A percentile compares a stretch with the other conserved stretches of the same genome.
Evolutionary conservation across 2,329 filamentous ascomycete species (phyloP).

Genomic region (Clathrospora elynae): DNA sequence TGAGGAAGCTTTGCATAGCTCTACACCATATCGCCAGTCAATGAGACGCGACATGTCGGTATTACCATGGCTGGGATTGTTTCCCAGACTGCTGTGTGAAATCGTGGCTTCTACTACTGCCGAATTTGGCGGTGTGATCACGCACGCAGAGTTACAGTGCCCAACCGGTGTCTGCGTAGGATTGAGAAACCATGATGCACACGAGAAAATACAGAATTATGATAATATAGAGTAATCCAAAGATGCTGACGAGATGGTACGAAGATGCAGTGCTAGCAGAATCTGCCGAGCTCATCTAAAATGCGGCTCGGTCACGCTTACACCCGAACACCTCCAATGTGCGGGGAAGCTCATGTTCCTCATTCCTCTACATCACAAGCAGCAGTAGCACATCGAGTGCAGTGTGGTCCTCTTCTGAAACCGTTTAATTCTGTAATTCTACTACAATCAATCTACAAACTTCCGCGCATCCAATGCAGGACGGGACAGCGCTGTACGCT

Average conservation of each 20-base stretch:
- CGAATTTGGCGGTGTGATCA: no score
- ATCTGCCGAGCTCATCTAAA: neutral
- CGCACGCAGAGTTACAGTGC: no score
- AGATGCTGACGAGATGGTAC: neutral
- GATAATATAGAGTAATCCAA: no score
- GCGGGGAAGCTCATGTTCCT: conserved; percentile 7
- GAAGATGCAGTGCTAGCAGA: neutral
- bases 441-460: conserved; percentile 18
- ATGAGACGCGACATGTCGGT: no score
- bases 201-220: no score
- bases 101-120: no score
- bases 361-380: neutral
- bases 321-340: conserved; percentile 6
- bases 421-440: conserved; percentile 6
- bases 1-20: conserved; percentile 4
- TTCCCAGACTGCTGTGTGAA: no score
- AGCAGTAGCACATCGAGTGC: neutral
- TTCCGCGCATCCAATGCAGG: conserved; percentile 7
- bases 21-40: no score
- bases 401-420: conserved; percentile 1
- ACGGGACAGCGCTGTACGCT: conserved; percentile 18
- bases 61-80: no score
- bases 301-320: conserved; percentile 5
- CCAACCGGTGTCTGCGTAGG: no score
- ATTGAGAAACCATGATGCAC: no score